Base-by-base conservation (phyloP, 257 asterid genomes). In the Solanum appendiculatum region DNA sequence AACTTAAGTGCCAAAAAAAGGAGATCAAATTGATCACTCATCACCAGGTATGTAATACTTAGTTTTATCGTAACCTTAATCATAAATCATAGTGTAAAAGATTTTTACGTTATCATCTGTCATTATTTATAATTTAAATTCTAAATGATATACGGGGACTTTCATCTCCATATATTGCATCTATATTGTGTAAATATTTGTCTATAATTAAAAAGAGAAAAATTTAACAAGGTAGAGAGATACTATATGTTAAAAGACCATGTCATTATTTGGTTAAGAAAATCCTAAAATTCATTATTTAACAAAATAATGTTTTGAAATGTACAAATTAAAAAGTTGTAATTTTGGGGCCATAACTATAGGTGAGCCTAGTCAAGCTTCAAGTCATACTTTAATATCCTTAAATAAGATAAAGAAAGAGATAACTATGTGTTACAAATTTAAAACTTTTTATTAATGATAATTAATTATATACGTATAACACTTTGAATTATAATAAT, bases 51-150 rank as follows among this genome's bases (percentile, higher is more conserved):
- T 56, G 25, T 56, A 56, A 56, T 56, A 6, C 3, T 54, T 54
- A 44, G n/a, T 16, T 1, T 7, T 54, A 54, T 18, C 63, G n/a
- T 9, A 54, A 54, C 2, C 60, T 14, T 48, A 48, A 0, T 51
- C 8, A 51, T 6, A 51, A 6, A 51, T 51, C 3, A 51, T 51
- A 51, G 0, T 0, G 20, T 16, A 2, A 51, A 51, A 16, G 1
- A 16, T 16, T 2, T 56, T 8, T 1, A 9, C 11, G n/a, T 0
- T 18, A 0, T 54, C 0, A 54, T 3, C 0, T 54, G 0, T 46
- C 56, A 46, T 13, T 46, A 5, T 54, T 54, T 6, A 18, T 18
- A 0, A 54, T 54, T 54, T 54, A 54, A 54, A 0, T 1, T 0
- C 2, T 15, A 51, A 51, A 51, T 1, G 60, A 51, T 51, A 51